Percentiles rank a stretch among this genome's conserved stretches.
These are phyloP conservation scores for Isabelozyma pseudorhagii DNA, from an alignment of 805 yeast genomes.

Conservation along the genomic window DNA sequence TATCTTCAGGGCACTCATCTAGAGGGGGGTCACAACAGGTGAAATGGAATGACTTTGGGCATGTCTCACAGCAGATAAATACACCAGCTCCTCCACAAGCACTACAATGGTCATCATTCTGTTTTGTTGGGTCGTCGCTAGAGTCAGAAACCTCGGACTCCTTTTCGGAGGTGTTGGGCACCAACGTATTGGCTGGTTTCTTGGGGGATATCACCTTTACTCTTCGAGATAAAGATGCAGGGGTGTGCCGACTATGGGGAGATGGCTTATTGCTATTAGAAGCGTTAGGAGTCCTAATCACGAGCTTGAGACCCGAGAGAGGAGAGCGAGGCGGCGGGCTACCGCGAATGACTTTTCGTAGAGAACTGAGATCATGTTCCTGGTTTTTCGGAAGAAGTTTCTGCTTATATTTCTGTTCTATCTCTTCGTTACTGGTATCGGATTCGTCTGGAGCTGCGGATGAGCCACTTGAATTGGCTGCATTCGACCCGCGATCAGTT, in stretches of 20 bases:
- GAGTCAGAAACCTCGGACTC: constrained; percentile 1
- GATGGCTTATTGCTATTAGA: not conserved
- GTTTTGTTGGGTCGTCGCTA: constrained; percentile 11
- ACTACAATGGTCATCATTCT: constrained; percentile 87
- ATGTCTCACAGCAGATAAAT: constrained; percentile 88
- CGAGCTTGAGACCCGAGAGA: not conserved
- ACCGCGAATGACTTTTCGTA: constrained; percentile 10
- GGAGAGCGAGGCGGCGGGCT: not conserved
- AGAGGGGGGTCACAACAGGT: constrained; percentile 89
- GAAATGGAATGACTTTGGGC: constrained; percentile 91
- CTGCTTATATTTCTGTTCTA: constrained; percentile 9
- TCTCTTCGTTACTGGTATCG: constrained; percentile 3
- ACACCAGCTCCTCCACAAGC: constrained; percentile 88
- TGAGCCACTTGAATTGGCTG: not conserved
- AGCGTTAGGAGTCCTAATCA: constrained; percentile 5
- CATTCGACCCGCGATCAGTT: not conserved
- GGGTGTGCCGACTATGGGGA: constrained; percentile 6
- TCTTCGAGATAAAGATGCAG: constrained; percentile 14
- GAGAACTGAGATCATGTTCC: constrained; percentile 4
- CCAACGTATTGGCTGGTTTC: constrained; percentile 23
- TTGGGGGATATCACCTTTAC: constrained; percentile 34
- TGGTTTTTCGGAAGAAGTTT: constrained; percentile 7
- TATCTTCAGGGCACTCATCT: constrained; percentile 82
- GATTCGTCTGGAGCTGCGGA: constrained; percentile 12
- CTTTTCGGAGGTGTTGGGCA: constrained; percentile 12